Percentiles rank a stretch among this genome's conserved stretches.
These are phyloP conservation scores for Phytophthora lateralis DNA, from an alignment of 352 stramenopile species.

Conservation along the genomic window DNA sequence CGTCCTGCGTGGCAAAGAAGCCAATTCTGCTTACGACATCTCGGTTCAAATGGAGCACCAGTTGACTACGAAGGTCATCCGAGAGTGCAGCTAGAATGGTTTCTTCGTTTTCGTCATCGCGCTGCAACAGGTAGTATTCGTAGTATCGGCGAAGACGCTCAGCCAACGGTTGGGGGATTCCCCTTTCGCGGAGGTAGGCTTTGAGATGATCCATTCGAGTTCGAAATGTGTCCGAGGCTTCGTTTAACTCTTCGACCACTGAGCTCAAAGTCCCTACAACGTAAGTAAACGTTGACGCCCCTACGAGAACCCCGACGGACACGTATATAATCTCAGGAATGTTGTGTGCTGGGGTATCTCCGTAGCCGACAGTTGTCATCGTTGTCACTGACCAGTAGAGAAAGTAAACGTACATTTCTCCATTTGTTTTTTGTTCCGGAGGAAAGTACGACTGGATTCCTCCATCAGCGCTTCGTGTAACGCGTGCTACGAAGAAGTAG, in stretches of 20 bases:
- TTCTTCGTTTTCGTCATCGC: constrained; percentile 76
- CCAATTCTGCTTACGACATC: constrained; percentile 84
- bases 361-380: constrained; percentile 84
- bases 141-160: constrained; percentile 75
- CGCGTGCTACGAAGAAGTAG: constrained; percentile 62
- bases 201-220: constrained; percentile 80
- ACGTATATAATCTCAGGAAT: constrained; percentile 63
- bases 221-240: constrained; percentile 50
- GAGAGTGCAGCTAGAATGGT: constrained; percentile 72
- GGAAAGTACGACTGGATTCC: constrained; percentile 28
- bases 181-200: constrained; percentile 72
- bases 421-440: constrained; percentile 20
- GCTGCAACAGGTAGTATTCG: constrained; percentile 79
- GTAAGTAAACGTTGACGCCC: constrained; percentile 76
- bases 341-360: constrained; percentile 66
- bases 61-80: constrained; percentile 73
- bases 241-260: constrained; percentile 76
- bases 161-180: constrained; percentile 58
- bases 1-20: constrained; percentile 82
- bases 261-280: constrained; percentile 78
- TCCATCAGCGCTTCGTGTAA: constrained; percentile 27
- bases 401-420: constrained; percentile 72
- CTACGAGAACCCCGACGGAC: constrained; percentile 57
- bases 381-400: constrained; percentile 83
- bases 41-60: constrained; percentile 80